Evolutionary conservation across 352 stramenopile genomes (phyloP).

Genomic region (Phytophthora cactorum): DNA sequence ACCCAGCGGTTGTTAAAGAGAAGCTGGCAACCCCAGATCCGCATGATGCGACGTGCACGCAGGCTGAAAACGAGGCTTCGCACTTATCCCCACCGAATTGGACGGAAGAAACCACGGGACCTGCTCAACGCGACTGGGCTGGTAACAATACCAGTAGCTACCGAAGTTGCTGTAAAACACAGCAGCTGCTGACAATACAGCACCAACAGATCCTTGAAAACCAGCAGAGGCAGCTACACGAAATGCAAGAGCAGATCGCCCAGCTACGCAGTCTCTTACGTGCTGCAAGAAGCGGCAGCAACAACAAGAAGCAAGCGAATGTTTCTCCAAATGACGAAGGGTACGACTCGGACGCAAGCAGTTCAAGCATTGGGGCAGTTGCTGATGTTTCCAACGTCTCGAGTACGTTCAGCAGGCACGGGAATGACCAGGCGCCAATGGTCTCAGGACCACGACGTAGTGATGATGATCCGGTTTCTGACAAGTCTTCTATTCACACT

Average conservation of each 20-base stretch:
- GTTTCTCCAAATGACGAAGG: slow-evolving; percentile 9
- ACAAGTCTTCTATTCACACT: slow-evolving; percentile 17
- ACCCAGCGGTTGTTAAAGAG: neutral
- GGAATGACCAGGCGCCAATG: slow-evolving; percentile 20
- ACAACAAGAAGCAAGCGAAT: slow-evolving; percentile 25
- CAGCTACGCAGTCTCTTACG: slow-evolving; percentile 56
- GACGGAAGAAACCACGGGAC: slow-evolving; percentile 1
- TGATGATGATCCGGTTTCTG: slow-evolving; percentile 11
- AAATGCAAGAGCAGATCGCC: slow-evolving; percentile 77
- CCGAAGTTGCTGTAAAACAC: slow-evolving; percentile 65
- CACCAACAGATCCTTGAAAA: slow-evolving; percentile 84
- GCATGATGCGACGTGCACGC: slow-evolving; percentile 1
- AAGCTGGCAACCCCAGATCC: slow-evolving; percentile 7
- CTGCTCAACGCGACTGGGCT: slow-evolving; percentile 10
- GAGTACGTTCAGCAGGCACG: slow-evolving; percentile 25
- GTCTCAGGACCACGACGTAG: slow-evolving; percentile 18
- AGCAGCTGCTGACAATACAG: slow-evolving; percentile 72
- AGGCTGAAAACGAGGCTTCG: slow-evolving; percentile 3
- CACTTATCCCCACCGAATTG: slow-evolving; percentile 7
- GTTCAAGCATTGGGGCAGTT: slow-evolving; percentile 28
- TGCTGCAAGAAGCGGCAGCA: slow-evolving; percentile 23
- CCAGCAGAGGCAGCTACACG: slow-evolving; percentile 69
- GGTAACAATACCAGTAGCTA: slow-evolving; percentile 24
- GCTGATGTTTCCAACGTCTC: slow-evolving; percentile 37
- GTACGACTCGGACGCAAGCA: slow-evolving; percentile 39